Conservation (phyloP, 306 rosid genomes). For the Malus orientalis region DNA sequence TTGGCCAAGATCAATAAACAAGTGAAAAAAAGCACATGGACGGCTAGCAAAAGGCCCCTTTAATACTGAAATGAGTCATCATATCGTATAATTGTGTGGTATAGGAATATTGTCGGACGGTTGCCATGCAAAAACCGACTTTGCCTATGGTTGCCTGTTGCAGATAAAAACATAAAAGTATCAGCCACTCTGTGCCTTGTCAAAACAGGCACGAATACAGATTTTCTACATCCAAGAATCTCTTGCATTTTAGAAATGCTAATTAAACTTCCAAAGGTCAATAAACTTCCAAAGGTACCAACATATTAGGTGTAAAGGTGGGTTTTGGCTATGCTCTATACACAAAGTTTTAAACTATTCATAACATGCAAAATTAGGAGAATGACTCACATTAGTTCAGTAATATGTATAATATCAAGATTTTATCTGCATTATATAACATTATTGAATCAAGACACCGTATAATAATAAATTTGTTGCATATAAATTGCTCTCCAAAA, state of each 20-base stretch:
- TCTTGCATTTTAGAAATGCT: background rate
- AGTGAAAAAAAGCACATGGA: background rate
- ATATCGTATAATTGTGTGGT: background rate
- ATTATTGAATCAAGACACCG: background rate
- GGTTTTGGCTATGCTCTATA: background rate
- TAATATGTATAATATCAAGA: background rate
- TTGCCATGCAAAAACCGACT: background rate
- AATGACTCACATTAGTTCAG: background rate
- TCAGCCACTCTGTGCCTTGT: background rate
- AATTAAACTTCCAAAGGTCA: background rate
- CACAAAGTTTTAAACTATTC: background rate
- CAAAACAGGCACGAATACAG: background rate
- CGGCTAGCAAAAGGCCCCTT: background rate
- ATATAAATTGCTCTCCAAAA: too few species aligned
- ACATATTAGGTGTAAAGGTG: background rate
- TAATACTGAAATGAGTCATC: background rate
- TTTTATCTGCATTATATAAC: too few species aligned
- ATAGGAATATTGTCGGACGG: conserved; percentile 1
- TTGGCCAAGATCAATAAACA: background rate
- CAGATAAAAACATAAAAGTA: background rate
- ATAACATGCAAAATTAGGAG: background rate
- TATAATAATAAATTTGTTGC: too few species aligned
- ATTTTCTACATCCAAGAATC: background rate
- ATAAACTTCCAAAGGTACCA: background rate
- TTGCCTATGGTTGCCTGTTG: background rate